Base-by-base conservation (phyloP, 805 yeast genomes). In the Brettanomyces bruxellensis region DNA sequence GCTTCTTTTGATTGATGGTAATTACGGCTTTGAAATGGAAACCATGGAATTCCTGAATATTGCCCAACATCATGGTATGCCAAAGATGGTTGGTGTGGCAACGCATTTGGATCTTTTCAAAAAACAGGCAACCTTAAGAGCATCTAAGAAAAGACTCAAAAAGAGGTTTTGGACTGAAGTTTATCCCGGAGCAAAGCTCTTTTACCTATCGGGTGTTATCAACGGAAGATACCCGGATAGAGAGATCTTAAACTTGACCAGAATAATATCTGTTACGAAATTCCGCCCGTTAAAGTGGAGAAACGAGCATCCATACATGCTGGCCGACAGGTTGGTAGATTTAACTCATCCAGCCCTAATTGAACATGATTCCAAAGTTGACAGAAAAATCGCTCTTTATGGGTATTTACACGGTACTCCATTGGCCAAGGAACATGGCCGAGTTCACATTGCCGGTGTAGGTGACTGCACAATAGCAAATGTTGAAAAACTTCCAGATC, bases 231-330 rank as follows among this genome's bases (percentile, higher is more conserved):
- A 93, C 61, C 99, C 99, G 2, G 99, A 93, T 64, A 75, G 99
- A 56, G 99, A 93, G 63, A 86, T 93, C 50, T 71, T 93, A 50
- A 93, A 93, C 60, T 73, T 93, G 57, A 83, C 95, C 3, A 74
- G 99, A 54, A 93, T 95, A 62, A 86, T 93, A 46, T 83, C 95
- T 5, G 97, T 91, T 41, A 91, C 95, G 98, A 93, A 95, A 64
- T 95, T 95, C 67, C 78, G 99, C 60, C 99, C 99, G n/a, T 72
- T 95, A 56, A 93, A 93, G 64, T 93, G 99, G 99, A 80, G 99
- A 70, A 93, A 91, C 62, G 98, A 93, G 69, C 99, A 93, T 69
- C 95, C 98, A 4, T 93, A 93, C 61, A 64, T 93, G 55, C 70
- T 93, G 49, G 89, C 91, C 13, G 99, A 93, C 62, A 77, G 99